Evolutionary conservation across 164 flowering plant genomes (phyloP).

Genomic region (Vitis rotundifolia): DNA sequence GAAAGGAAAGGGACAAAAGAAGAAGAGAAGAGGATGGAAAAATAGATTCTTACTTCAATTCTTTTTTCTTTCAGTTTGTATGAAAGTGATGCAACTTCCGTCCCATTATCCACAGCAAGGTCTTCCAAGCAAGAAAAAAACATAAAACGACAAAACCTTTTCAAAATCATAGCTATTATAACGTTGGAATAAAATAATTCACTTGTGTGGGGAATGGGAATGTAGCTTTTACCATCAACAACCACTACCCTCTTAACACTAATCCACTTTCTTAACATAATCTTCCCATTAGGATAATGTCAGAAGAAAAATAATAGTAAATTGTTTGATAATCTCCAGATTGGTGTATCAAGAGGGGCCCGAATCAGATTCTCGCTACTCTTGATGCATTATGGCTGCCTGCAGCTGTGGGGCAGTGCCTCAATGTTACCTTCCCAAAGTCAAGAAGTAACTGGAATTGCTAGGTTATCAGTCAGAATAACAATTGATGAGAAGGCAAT

Average conservation of each 20-base stretch:
- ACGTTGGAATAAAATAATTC: neutral
- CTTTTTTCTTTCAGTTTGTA: neutral
- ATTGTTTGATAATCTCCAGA: neutral
- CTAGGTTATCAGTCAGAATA: too few species aligned
- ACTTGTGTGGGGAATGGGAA: neutral
- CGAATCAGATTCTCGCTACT: neutral
- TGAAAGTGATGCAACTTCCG: neutral
- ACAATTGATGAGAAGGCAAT: too few species aligned
- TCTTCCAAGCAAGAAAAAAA: neutral
- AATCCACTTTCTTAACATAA: neutral
- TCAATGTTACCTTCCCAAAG: neutral
- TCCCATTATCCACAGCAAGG: neutral
- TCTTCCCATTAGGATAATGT: neutral
- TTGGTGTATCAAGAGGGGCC: neutral
- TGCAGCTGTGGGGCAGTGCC: too few species aligned
- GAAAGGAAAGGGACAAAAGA: neutral
- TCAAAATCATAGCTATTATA: constrained; percentile 1
- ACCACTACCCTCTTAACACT: neutral
- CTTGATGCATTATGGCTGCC: neutral
- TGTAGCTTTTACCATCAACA: neutral
- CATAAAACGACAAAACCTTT: neutral
- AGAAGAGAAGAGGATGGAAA: neutral
- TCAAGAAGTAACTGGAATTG: too few species aligned
- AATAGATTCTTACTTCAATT: neutral
- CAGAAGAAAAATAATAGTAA: neutral